Base-by-base conservation (phyloP, 140 eudicot genomes). In the Anethum foeniculum region DNA sequence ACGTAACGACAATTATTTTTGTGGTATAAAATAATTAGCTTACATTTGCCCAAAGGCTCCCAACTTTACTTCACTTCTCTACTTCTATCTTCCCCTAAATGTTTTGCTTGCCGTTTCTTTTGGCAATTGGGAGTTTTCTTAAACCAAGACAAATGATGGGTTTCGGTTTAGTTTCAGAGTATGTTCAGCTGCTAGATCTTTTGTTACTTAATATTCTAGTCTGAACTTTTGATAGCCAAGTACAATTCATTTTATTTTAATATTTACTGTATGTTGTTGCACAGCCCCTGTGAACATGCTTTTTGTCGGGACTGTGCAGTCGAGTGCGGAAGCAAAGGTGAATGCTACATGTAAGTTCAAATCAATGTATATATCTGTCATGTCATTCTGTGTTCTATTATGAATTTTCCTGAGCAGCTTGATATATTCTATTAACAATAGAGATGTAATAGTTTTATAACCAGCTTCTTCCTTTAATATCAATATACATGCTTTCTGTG, bases 201-300 rank as follows among this genome's bases (percentile, higher is more conserved):
- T 62, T 62, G 71, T 12, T 27, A 25, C 36, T 25, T 62, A 1
- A 62, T 62, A 62, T 62, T 25, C n/a, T 25, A 60, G 34, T 60
- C 34, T n/a, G 32, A 60, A 60, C 69, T 60, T 60, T n/a, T n/a
- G 34, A 36, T 72, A 72, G 27, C 76, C 11, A 71, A 15, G 25
- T 71, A 32, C 43, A 9, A 36, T 71, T n/a, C 28, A 34, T 18
- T 39, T 39, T 71, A 9, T 16, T 18, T 16, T 7, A 11, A 11
- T 49, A 11, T 54, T 30, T 19, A 46, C 10, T 74, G 77, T 47
- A 52, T 84, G 51, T 82, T 83, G 34, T 83, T 92, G 91, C 97
- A 96, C 98, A 91, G 83, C 81, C 99, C 99, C 58, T 96, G 99
- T 80, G 99, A 90, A 81, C 99, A 96, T 90, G 92, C 87, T 43